Evolutionary conservation across 1,139 yeast genomes (phyloP), one percentile per base, ranked within the genome.

Genomic region (Blastobotrys aristatus): DNA sequence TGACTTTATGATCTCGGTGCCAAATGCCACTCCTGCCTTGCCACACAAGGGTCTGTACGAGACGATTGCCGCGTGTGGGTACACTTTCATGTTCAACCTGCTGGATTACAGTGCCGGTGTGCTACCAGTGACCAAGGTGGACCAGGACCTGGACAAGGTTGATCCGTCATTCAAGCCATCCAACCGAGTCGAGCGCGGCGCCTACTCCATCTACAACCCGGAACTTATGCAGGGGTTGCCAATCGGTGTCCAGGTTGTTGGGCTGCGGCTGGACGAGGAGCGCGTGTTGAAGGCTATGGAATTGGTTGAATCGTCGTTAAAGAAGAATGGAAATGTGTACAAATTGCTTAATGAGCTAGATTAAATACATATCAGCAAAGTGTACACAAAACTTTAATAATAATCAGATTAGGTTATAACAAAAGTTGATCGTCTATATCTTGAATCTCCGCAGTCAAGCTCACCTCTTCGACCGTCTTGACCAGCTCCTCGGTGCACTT

Each of bases 401-500:
- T 36, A 24, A 24, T 24, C 27, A 24, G 8, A 6, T 3, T 16
- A 24, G 4, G 10, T 13, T 26, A 20, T 16, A 37, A 21, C 18
- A 8, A 21, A 17, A 59, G 47, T 43, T 55, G 57, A 24, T 48
- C 47, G 43, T 61, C 66, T 29, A 61, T 54, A 34, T 61, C 55
- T 22, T 74, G 77, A 52, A 85, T 83, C 58, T 86, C 95, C 57
- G 83, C 90, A 59, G 84, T 84, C 59, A 89, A 71, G 62, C 92
- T 84, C 24, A 95, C 96, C 62, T 89, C 97, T 65, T 90, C 97
- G 5, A 90, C 96, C 1, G 96, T 85, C 70, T 89, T 90, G 31
- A 90, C 97, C 63, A 90, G 76, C 66, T 90, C 97, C 65, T 90
- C 90, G 11, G 97, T 90, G 65, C 95, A 85, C 67, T 92, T 88